These are phyloP conservation scores for Aureobasidium vineae DNA, from an alignment of 2,329 filamentous ascomycete genomes.

Conservation along the genomic window DNA sequence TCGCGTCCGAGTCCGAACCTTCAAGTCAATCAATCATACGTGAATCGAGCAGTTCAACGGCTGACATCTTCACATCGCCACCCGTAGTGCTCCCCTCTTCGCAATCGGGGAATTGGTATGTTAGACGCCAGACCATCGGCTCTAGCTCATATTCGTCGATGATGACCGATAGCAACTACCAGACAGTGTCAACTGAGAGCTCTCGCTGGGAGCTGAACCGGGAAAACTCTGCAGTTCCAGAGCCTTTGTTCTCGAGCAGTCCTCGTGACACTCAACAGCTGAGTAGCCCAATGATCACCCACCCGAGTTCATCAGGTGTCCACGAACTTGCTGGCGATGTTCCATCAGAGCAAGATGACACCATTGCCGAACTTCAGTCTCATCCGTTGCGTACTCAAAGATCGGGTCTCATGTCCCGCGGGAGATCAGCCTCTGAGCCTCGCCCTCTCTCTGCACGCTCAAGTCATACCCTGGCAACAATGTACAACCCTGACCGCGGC, in stretches of 20 bases:
- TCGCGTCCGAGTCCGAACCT: constrained; percentile 38
- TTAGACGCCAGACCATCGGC: constrained; percentile 19
- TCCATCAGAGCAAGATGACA: constrained; percentile 37
- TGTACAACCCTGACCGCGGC: constrained; percentile 33
- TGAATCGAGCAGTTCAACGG: constrained; percentile 30
- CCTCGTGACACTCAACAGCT: neutral
- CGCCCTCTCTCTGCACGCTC: constrained; percentile 33
- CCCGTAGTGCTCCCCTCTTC: neutral
- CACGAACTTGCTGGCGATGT: constrained; percentile 12
- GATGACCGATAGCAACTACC: constrained; percentile 5
- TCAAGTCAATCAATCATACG: constrained; percentile 28
- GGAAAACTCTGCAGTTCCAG: constrained; percentile 35
- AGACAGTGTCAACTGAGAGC: constrained; percentile 8
- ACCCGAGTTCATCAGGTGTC: constrained; percentile 20
- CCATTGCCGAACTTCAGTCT: constrained; percentile 37
- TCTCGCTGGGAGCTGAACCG: constrained; percentile 15
- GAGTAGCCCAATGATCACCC: neutral
- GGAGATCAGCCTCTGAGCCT: constrained; percentile 34
- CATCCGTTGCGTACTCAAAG: constrained; percentile 37
- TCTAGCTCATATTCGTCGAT: constrained; percentile 19
- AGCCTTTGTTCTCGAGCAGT: constrained; percentile 36
- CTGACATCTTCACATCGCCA: constrained; percentile 20
- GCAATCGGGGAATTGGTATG: constrained; percentile 17
- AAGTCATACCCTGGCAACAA: constrained; percentile 33
- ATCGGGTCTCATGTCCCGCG: constrained; percentile 38